Evolutionary conservation across 1,284 basidiomycete genomes (phyloP).

Genomic region (Trichosporon ovoides): DNA sequence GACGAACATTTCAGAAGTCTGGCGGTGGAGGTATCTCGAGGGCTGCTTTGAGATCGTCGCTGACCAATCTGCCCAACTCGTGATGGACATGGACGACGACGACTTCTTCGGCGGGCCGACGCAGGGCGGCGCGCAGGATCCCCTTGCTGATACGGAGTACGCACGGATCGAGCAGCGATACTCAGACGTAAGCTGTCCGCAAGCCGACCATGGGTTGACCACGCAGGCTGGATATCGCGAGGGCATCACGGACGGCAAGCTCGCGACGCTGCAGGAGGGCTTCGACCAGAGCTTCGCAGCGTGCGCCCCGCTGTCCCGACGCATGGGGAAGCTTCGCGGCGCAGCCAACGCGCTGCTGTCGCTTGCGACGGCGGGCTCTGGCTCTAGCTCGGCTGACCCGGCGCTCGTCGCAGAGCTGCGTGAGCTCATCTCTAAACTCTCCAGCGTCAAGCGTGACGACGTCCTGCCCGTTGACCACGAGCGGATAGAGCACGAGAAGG

Average conservation of each 20-base stretch:
- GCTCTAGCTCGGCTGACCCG: slow-evolving; percentile 34
- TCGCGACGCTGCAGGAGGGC: slow-evolving; percentile 52
- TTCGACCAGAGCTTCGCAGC: slow-evolving; percentile 53
- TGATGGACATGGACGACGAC: slow-evolving; percentile 28
- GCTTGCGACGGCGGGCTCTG: slow-evolving; percentile 12
- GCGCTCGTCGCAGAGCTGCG: slow-evolving; percentile 62
- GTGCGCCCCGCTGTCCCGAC: slow-evolving; percentile 48
- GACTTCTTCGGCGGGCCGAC: slow-evolving; percentile 16
- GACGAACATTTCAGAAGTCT: background rate
- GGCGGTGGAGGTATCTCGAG: background rate
- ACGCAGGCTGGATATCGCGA: slow-evolving; percentile 55
- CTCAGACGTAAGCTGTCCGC: slow-evolving; percentile 39
- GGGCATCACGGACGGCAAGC: slow-evolving; percentile 55
- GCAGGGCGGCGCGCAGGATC: slow-evolving; percentile 35
- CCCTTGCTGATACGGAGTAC: slow-evolving; percentile 44
- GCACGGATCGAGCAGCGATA: slow-evolving; percentile 39
- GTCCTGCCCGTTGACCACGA: slow-evolving; percentile 42
- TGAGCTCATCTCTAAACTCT: slow-evolving; percentile 52
- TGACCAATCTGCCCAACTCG: background rate
- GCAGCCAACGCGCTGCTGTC: slow-evolving; percentile 45
- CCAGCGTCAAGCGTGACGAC: slow-evolving; percentile 30
- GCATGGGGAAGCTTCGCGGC: slow-evolving; percentile 51
- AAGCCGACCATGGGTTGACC: background rate
- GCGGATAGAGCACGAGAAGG: slow-evolving; percentile 40
- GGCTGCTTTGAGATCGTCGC: background rate